Conservation (phyloP, 441 rosid genomes). For the Gossypium schwendimanii region DNA sequence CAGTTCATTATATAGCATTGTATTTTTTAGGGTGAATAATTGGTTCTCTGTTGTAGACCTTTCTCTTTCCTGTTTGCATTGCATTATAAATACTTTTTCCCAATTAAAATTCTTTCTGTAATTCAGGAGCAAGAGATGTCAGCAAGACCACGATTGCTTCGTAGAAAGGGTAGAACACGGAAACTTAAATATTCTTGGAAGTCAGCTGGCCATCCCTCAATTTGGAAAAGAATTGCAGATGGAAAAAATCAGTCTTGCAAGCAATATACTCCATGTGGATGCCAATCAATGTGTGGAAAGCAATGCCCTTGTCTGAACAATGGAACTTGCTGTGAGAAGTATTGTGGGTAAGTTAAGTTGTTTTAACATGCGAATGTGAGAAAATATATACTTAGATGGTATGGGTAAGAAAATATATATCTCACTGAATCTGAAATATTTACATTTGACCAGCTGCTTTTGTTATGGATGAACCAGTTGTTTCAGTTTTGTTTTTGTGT, state of each 20-base stretch:
- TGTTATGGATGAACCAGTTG: not conserved
- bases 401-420: not conserved
- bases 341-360: conserved; percentile 72
- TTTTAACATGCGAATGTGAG: conserved; percentile 8
- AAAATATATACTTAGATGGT: not conserved
- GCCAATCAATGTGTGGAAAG: conserved; percentile 74
- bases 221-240: conserved; percentile 59
- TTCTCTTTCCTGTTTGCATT: not conserved
- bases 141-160: conserved; percentile 41
- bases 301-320: conserved; percentile 61
- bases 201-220: conserved; percentile 66
- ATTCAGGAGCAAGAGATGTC: conserved; percentile 59
- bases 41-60: conserved; percentile 5
- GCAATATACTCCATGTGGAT: conserved; percentile 85
- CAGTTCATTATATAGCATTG: not conserved
- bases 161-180: conserved; percentile 61
- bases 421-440: not conserved
- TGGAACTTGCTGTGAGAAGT: conserved; percentile 88
- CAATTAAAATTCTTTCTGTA: not conserved
- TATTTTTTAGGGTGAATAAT: not conserved
- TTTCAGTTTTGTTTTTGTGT: not conserved
- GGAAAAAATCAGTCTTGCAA: conserved; percentile 51
- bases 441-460: not conserved
- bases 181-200: conserved; percentile 81
- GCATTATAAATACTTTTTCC: conserved; percentile 1